Conservation (phyloP, 257 asterid species). For the Perilla frutescens region DNA sequence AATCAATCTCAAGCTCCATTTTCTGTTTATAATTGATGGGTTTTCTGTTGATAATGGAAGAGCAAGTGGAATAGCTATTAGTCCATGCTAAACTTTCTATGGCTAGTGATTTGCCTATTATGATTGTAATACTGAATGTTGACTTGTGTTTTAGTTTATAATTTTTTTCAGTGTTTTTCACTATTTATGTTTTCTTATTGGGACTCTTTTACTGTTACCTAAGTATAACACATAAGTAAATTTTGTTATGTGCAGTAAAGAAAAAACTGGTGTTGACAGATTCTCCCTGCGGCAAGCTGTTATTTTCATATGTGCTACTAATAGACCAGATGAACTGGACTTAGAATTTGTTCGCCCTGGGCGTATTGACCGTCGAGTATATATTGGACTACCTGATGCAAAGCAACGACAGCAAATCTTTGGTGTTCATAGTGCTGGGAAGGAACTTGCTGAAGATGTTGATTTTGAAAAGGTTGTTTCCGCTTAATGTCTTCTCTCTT, state of each 20-base stretch:
- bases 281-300: constrained; percentile 92
- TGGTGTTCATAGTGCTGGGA: constrained; percentile 96
- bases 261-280: constrained; percentile 84
- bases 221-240: constrained; percentile 20
- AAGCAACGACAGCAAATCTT: constrained; percentile 91
- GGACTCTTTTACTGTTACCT: constrained; percentile 18
- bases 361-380: constrained; percentile 94
- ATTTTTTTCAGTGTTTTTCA: constrained; percentile 4
- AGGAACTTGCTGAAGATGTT: constrained; percentile 81
- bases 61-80: constrained; percentile 2
- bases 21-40: no score
- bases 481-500: constrained; percentile 29
- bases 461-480: constrained; percentile 77
- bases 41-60: constrained; percentile 18
- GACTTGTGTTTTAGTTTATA: constrained; percentile 13
- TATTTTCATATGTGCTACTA: constrained; percentile 95
- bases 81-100: constrained; percentile 7
- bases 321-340: constrained; percentile 96
- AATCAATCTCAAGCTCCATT: constrained; percentile 19
- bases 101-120: constrained; percentile 23
- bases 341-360: constrained; percentile 85
- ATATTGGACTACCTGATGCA: constrained; percentile 94
- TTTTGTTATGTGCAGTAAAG: constrained; percentile 63
- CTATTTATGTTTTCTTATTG: constrained; percentile 8
- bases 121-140: constrained; percentile 19